phyloP scores from a whole-genome alignment of 306 rosid genomes.

The Prunus dulcis region DNA sequence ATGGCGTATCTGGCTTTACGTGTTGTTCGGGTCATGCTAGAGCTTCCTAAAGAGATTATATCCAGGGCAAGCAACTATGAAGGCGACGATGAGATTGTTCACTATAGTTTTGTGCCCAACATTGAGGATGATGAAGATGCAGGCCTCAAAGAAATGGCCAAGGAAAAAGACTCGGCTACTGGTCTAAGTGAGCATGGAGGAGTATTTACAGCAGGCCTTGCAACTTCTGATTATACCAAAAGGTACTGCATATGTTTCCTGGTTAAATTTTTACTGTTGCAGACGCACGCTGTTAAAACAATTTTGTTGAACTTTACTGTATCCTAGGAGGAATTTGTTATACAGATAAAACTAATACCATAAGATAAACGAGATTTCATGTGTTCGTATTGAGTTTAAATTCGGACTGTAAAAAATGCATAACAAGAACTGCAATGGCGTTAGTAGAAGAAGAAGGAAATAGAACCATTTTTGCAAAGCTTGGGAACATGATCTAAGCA shows the following conservation, averaged over 20 bases:
- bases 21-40: slow-evolving; percentile 12
- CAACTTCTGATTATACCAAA: not conserved
- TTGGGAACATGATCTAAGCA: not conserved
- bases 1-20: slow-evolving; percentile 10
- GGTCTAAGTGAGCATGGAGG: slow-evolving; percentile 32
- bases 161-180: slow-evolving; percentile 35
- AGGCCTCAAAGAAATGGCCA: slow-evolving; percentile 36
- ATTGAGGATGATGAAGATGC: slow-evolving; percentile 30
- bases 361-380: no score
- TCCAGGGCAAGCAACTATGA: not conserved
- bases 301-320: not conserved
- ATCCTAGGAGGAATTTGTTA: not conserved
- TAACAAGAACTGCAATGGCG: not conserved
- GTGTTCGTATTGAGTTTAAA: no score
- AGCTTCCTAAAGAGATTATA: slow-evolving; percentile 8
- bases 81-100: not conserved
- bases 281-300: no score
- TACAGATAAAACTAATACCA: not conserved
- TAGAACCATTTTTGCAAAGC: not conserved
- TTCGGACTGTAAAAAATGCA: not conserved
- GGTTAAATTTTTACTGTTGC: no score
- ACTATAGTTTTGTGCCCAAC: not conserved
- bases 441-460: no score
- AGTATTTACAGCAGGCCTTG: slow-evolving; percentile 27
- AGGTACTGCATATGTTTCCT: not conserved